Percentiles rank a stretch among this genome's conserved stretches.
Conservation (phyloP, 495 filamentous ascomycete genomes). For the Aspergillus indologenus region DNA sequence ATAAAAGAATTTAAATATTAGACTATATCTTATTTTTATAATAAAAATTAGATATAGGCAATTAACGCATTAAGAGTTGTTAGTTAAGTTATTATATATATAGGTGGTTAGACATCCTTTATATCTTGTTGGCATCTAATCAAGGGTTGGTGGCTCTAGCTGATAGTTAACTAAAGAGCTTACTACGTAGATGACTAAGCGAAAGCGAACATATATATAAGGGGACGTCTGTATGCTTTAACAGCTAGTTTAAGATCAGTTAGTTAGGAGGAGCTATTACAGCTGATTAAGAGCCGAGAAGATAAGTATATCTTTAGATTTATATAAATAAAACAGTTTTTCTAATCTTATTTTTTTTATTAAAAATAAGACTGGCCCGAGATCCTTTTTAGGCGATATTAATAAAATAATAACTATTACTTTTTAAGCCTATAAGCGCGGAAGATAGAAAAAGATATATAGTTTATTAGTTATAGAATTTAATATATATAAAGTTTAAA, state of each 20-base stretch:
- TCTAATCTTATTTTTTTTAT: slow-evolving; percentile 5
- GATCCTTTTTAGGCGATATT: slow-evolving; percentile 4
- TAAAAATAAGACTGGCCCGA: slow-evolving; percentile 3
- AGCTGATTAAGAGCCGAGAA: slow-evolving; percentile 5
- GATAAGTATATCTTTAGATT: slow-evolving; percentile 3
- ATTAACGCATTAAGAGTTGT: neutral
- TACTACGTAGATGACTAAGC: no score
- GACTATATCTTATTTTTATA: neutral
- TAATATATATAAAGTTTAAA: slow-evolving; percentile 3
- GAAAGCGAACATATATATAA: no score
- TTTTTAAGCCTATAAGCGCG: slow-evolving; percentile 5
- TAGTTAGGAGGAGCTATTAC: slow-evolving; percentile 1
- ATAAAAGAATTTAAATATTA: neutral
- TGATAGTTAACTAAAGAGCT: no score
- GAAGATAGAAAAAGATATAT: slow-evolving; percentile 3
- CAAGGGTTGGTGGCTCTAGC: no score
- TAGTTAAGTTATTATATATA: no score
- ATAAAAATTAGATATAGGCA: neutral
- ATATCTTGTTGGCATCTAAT: no score
- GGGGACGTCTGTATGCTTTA: no score
- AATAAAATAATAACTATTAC: slow-evolving; percentile 6
- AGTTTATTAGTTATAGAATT: slow-evolving; percentile 2
- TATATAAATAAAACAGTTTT: slow-evolving; percentile 5
- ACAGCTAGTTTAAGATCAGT: no score
- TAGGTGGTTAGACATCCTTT: no score